Percentiles rank a stretch among this genome's conserved stretches.
Evolutionary conservation across 208 protist species (phyloP).

Genomic region (Trypanosoma boissoni): DNA sequence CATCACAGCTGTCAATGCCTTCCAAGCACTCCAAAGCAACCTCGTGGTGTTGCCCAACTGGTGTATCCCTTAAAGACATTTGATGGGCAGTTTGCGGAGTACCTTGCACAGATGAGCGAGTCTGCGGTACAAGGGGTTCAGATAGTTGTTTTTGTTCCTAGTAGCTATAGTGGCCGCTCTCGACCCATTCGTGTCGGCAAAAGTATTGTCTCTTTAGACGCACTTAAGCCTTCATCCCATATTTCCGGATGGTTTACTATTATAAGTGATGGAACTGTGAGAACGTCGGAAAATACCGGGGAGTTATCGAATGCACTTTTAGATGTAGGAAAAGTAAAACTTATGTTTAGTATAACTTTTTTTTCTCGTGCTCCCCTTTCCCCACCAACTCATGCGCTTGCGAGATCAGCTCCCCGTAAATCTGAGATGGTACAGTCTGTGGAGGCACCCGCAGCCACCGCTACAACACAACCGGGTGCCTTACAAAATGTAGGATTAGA

Average conservation of each 20-base stretch:
- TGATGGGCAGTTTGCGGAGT: conserved; percentile 46
- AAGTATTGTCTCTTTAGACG: conserved; percentile 46
- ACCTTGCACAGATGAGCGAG: conserved; percentile 57
- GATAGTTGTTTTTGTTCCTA: conserved; percentile 74
- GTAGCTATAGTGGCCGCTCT: conserved; percentile 72
- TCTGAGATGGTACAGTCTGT: neutral
- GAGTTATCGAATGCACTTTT: conserved; percentile 1
- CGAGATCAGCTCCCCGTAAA: neutral
- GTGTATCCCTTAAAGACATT: conserved; percentile 78
- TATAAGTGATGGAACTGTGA: conserved; percentile 25
- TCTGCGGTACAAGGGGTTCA: conserved; percentile 61
- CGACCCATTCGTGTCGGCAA: conserved; percentile 55
- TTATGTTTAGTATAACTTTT: conserved; percentile 34
- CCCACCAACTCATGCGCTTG: neutral
- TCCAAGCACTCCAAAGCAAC: conserved; percentile 58
- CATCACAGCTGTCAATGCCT: conserved; percentile 52
- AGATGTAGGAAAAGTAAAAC: conserved; percentile 26
- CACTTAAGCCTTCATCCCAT: conserved; percentile 32
- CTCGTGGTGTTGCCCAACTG: conserved; percentile 45
- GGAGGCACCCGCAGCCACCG: neutral
- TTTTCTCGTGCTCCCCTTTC: conserved; percentile 23
- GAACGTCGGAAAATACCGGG: neutral
- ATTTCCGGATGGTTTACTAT: conserved; percentile 77
- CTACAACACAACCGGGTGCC: too few relatives aligned
- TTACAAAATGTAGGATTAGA: too few relatives aligned